phyloP scores from a whole-genome alignment of 352 stramenopile genomes.

The Phytophthora melonis region DNA sequence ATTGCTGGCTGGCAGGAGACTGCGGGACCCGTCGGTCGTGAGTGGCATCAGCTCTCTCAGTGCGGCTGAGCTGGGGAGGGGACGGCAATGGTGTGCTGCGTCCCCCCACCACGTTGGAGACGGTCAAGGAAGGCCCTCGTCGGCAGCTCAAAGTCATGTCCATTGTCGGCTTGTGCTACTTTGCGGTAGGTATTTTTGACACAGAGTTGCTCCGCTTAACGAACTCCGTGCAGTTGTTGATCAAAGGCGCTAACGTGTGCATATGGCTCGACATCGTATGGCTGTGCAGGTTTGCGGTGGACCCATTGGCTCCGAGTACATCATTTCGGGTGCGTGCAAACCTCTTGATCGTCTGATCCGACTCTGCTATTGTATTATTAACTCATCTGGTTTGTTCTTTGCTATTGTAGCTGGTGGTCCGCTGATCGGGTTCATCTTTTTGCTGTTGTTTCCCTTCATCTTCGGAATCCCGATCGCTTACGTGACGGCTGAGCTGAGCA shows the following conservation, averaged over 20 bases:
- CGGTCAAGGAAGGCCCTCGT: conserved; percentile 52
- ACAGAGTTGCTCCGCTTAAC: not conserved
- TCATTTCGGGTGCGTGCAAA: conserved; percentile 43
- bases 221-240: not conserved
- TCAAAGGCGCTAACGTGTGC: not conserved
- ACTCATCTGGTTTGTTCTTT: not conserved
- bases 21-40: conserved; percentile 30
- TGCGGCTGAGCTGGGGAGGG: conserved; percentile 39
- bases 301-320: conserved; percentile 54
- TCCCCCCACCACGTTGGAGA: conserved; percentile 33
- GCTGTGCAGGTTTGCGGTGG: conserved; percentile 40
- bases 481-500: conserved; percentile 93
- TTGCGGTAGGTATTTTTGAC: conserved; percentile 39
- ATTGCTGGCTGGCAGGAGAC: conserved; percentile 13
- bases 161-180: conserved; percentile 68
- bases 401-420: conserved; percentile 46
- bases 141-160: conserved; percentile 68
- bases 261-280: not conserved
- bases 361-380: not conserved
- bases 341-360: not conserved
- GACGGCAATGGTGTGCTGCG: conserved; percentile 23
- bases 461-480: conserved; percentile 93
- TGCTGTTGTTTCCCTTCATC: conserved; percentile 90
- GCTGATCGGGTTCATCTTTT: conserved; percentile 86
- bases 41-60: conserved; percentile 34